Percentiles rank a stretch among this genome's conserved stretches.
Evolutionary conservation across 140 eudicot genomes (phyloP).

Genomic region (Senecio squalidus): DNA sequence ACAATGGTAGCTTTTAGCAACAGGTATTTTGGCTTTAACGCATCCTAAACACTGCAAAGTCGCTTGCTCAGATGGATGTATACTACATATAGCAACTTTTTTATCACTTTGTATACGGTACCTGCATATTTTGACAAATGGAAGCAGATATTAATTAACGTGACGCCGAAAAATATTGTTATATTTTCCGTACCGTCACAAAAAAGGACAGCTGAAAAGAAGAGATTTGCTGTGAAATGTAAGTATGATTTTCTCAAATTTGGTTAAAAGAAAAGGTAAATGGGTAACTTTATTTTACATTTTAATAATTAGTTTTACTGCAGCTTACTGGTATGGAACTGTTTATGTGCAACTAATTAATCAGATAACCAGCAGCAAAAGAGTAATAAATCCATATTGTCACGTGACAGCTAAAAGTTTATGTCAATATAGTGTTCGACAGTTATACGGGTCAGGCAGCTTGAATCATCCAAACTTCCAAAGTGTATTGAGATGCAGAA

Average conservation of each 20-base stretch:
- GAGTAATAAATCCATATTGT: too few species aligned
- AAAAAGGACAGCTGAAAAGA: too few species aligned
- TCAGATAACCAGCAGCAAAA: too few species aligned
- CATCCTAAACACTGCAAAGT: conserved; percentile 84
- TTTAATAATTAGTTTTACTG: neutral
- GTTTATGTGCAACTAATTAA: too few species aligned
- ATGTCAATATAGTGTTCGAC: too few species aligned
- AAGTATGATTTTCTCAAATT: neutral
- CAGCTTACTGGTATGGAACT: neutral
- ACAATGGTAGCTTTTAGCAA: conserved; percentile 84
- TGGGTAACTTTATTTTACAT: neutral
- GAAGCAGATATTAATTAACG: neutral
- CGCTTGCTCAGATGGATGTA: conserved; percentile 89
- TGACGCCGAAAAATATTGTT: neutral
- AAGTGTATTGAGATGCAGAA: too few species aligned
- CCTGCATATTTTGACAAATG: conserved; percentile 17
- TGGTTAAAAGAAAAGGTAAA: neutral
- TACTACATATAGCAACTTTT: conserved; percentile 69
- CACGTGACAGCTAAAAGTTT: too few species aligned
- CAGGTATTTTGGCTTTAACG: conserved; percentile 72
- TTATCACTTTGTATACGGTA: conserved; percentile 73
- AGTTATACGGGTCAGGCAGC: too few species aligned
- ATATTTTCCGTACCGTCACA: neutral
- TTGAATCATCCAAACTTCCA: too few species aligned
- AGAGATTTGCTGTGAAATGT: too few species aligned